Evolutionary conservation across 1,139 yeast genomes (phyloP).

Genomic region (Taphrina flavorubra): DNA sequence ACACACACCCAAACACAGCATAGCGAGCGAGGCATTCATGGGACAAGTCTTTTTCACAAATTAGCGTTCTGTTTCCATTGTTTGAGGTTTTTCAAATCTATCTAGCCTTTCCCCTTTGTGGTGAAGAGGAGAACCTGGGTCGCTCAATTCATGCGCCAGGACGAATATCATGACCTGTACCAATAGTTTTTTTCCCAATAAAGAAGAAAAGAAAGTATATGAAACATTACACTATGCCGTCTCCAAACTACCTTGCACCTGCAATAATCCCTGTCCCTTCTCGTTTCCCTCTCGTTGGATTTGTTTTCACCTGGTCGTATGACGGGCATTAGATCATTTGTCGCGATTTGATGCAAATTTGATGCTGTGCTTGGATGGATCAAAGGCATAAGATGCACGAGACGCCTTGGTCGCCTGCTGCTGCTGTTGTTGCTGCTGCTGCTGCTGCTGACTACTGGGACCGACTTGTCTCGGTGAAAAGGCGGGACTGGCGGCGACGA

Average conservation of each 20-base stretch:
- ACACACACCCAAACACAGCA: background rate
- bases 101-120: too few species aligned
- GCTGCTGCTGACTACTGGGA: background rate
- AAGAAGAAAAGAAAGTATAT: too few species aligned
- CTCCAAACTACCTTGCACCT: too few species aligned
- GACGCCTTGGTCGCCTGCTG: background rate
- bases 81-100: too few species aligned
- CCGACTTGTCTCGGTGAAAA: background rate
- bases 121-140: too few species aligned
- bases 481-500: background rate
- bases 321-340: background rate
- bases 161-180: slow-evolving; percentile 7
- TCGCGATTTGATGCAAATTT: background rate
- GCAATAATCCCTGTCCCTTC: too few species aligned
- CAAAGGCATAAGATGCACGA: slow-evolving; percentile 6
- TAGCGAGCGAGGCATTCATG: slow-evolving; percentile 5
- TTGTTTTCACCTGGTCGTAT: too few species aligned
- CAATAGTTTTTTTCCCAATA: background rate
- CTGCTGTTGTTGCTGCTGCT: too few species aligned
- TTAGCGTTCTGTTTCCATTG: too few species aligned
- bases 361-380: slow-evolving; percentile 32
- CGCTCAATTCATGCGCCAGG: background rate
- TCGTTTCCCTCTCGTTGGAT: too few species aligned
- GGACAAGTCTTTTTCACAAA: too few species aligned
- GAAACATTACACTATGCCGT: too few species aligned